Base-by-base conservation (phyloP, 169 alveolate species). In the Cryptosporidium ryanae region DNA sequence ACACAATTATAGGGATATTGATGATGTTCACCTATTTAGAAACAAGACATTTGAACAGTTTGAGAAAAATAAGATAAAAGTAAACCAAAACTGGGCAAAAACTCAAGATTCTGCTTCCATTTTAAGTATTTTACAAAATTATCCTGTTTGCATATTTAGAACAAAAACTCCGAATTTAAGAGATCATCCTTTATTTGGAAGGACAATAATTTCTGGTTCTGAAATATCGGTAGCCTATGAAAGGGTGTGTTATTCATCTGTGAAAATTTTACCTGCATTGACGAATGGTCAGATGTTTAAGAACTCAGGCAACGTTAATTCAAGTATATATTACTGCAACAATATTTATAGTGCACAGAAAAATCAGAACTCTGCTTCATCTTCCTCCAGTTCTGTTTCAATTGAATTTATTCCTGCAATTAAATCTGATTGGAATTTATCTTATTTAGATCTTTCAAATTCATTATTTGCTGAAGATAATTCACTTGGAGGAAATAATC, bases 181-280 rank as follows among this genome's bases (percentile, higher is more conserved):
- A 32, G 38, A 32, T 21, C 87, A 76, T 76, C 87, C 87, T n/a
- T 70, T 76, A 27, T n/a, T 38, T 12, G 68, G 76, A 17, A 55
- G 87, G 59, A 38, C 71, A 18, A 23, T 76, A 18, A 76, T 76
- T 12, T 38, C 87, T 27, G 87, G 87, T 15, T 23, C 68, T 54
- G 87, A 76, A 5, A 25, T 61, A 17, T 46, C 87, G 1, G 44
- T 76, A 10, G 15, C 31, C 43, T 55, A 38, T 18, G 46, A 46
- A 76, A 4, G 21, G 13, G 15, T 76, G 6, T 54, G 64, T 38
- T 18, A 6, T 25, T 38, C 38, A 7, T n/a, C 63, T 5, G 27
- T 23, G 13, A 70, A 70, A 10, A 21, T 76, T 31, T 57, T 76
- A 25, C 87, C 87, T 21, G 70, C 52, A 6, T 23, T 59, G 32